Evolutionary conservation across 2,329 filamentous ascomycete species (phyloP).

Genomic region (Tolypocladium endophyticum): DNA sequence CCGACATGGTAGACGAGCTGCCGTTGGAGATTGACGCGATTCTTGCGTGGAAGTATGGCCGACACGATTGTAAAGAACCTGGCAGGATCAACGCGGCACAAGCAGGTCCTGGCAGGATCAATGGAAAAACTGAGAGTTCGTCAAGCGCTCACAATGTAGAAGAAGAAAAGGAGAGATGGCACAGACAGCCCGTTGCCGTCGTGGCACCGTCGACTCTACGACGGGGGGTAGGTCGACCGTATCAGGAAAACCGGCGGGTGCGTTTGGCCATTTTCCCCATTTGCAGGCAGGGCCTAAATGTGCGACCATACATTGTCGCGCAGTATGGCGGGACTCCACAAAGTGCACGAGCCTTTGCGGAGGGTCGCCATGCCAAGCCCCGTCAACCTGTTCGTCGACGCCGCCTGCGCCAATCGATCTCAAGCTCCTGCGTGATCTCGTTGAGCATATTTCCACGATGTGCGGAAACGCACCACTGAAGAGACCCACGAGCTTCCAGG

Average conservation of each 20-base stretch:
- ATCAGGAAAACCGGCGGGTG: conserved; percentile 5
- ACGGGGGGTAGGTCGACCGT: background rate
- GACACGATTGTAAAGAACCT: background rate
- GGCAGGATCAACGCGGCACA: background rate
- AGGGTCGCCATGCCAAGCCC: too few relatives aligned
- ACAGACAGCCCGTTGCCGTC: background rate
- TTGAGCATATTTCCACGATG: background rate
- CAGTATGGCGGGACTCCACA: too few relatives aligned
- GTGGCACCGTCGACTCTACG: background rate
- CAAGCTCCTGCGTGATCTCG: background rate
- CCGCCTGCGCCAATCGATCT: too few relatives aligned
- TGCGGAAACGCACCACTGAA: too few relatives aligned
- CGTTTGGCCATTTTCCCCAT: too few relatives aligned
- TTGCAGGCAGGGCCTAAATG: too few relatives aligned
- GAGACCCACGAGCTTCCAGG: background rate
- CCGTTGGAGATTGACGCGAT: background rate
- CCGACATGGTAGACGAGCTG: conserved; percentile 1
- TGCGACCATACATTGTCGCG: too few relatives aligned
- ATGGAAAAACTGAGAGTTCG: background rate
- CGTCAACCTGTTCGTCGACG: too few relatives aligned
- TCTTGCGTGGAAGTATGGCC: background rate
- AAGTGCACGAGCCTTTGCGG: too few relatives aligned
- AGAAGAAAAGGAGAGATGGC: background rate
- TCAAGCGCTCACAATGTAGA: background rate
- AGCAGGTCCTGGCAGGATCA: background rate